These are phyloP conservation scores for Syzygium syzygioides DNA, from an alignment of 441 rosid genomes.

Conservation along the genomic window DNA sequence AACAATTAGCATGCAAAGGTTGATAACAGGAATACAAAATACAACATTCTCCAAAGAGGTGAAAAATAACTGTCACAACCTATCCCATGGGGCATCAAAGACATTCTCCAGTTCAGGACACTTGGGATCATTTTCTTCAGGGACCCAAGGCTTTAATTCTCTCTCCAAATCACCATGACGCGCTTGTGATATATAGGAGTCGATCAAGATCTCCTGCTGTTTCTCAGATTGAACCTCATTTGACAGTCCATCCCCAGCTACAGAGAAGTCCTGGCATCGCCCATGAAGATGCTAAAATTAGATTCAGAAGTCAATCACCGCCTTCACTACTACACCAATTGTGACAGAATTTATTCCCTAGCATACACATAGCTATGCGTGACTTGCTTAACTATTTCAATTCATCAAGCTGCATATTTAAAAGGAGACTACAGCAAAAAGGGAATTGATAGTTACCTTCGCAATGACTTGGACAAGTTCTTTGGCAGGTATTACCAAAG, in stretches of 20 bases:
- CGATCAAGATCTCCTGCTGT: constrained; percentile 65
- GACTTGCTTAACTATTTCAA: background rate
- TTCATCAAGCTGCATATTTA: background rate
- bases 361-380: background rate
- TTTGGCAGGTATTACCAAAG: constrained; percentile 65
- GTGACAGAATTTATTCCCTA: background rate
- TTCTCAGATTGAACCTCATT: constrained; percentile 47
- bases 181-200: constrained; percentile 72
- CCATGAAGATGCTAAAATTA: constrained; percentile 3
- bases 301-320: background rate
- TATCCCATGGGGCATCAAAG: constrained; percentile 55
- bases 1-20: background rate
- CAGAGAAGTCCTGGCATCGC: constrained; percentile 60
- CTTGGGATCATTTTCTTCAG: constrained; percentile 62
- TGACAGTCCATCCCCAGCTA: constrained; percentile 53
- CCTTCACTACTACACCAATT: background rate
- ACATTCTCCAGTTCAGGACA: constrained; percentile 67
- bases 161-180: constrained; percentile 49
- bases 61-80: constrained; percentile 35
- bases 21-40: background rate
- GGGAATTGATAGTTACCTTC: constrained; percentile 40
- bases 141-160: constrained; percentile 82
- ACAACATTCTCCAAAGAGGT: constrained; percentile 6
- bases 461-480: constrained; percentile 93
- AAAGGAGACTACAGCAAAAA: background rate